Evolutionary conservation across 495 filamentous ascomycete genomes (phyloP).

Genomic region (Daldinia vernicosa): DNA sequence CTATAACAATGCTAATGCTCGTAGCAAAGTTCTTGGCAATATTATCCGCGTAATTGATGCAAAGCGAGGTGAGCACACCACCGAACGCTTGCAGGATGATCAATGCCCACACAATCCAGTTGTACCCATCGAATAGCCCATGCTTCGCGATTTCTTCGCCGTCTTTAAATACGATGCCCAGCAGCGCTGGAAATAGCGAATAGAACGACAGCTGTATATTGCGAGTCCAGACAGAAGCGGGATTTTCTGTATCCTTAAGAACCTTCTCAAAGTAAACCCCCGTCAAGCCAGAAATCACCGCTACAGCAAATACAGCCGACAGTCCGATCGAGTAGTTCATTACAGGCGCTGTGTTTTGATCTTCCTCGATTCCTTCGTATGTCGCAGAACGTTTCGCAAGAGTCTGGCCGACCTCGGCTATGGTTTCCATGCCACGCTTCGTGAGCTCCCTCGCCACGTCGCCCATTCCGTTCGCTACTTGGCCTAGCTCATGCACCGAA

Average conservation of each 20-base stretch:
- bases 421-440: constrained; percentile 53
- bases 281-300: constrained; percentile 80
- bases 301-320: constrained; percentile 76
- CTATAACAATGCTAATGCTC: constrained; percentile 86
- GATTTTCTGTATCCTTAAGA: constrained; percentile 77
- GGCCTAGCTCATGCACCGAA: constrained; percentile 70
- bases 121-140: constrained; percentile 95
- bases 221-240: constrained; percentile 84
- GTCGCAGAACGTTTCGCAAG: constrained; percentile 85
- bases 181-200: constrained; percentile 84
- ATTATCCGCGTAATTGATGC: constrained; percentile 86
- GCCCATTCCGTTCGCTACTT: constrained; percentile 52
- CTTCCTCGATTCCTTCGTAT: constrained; percentile 91
- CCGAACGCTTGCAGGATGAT: constrained; percentile 83
- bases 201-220: constrained; percentile 95
- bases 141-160: constrained; percentile 81
- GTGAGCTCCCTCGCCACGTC: constrained; percentile 61
- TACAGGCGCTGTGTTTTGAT: constrained; percentile 69
- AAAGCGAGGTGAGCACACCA: constrained; percentile 83
- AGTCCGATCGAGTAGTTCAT: constrained; percentile 84
- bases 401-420: constrained; percentile 52
- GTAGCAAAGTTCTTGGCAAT: constrained; percentile 93
- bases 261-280: constrained; percentile 97
- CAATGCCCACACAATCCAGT: constrained; percentile 86
- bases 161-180: constrained; percentile 87